Conservation (phyloP, 192 early-diverging fungal genomes). For the Allomyces arbusculus region DNA sequence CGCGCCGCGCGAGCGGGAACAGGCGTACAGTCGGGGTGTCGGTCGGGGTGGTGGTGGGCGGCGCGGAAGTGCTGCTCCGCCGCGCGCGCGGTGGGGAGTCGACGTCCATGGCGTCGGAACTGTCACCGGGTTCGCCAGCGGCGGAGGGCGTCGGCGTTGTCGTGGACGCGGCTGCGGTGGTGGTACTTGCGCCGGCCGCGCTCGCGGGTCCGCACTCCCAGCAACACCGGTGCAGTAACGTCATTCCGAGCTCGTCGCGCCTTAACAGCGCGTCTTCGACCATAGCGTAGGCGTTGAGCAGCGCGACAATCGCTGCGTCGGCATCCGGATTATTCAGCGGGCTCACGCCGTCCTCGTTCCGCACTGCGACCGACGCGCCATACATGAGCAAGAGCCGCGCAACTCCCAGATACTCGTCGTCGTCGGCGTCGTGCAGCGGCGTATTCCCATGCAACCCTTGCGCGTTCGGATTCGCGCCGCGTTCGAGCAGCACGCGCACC, state of each 20-base stretch:
- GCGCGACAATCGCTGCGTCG: constrained; percentile 9
- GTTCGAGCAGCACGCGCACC: constrained; percentile 16
- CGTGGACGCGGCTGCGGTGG: neutral
- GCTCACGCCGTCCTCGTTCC: constrained; percentile 23
- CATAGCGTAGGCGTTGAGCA: neutral
- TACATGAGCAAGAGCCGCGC: constrained; percentile 23
- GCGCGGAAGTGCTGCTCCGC: no score
- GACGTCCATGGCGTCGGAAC: constrained; percentile 5
- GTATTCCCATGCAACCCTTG: constrained; percentile 25
- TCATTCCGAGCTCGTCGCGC: neutral
- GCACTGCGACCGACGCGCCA: constrained; percentile 17
- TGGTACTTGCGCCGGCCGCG: neutral
- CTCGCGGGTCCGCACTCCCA: neutral
- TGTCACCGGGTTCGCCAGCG: neutral
- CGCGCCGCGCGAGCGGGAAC: constrained; percentile 4
- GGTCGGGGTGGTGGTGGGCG: no score
- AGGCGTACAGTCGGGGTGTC: no score
- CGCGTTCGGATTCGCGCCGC: constrained; percentile 30
- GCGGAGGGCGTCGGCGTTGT: neutral
- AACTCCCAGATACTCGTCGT: constrained; percentile 19
- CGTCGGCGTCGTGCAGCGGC: constrained; percentile 35
- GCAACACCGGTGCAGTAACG: neutral
- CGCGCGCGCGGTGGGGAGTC: no score
- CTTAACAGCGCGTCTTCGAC: neutral
- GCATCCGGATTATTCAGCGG: constrained; percentile 18